Percentiles rank a stretch among this genome's conserved stretches.
Evolutionary conservation across 2,329 filamentous ascomycete species (phyloP).

Genomic region (Stachybotrys chlorohalonatus): DNA sequence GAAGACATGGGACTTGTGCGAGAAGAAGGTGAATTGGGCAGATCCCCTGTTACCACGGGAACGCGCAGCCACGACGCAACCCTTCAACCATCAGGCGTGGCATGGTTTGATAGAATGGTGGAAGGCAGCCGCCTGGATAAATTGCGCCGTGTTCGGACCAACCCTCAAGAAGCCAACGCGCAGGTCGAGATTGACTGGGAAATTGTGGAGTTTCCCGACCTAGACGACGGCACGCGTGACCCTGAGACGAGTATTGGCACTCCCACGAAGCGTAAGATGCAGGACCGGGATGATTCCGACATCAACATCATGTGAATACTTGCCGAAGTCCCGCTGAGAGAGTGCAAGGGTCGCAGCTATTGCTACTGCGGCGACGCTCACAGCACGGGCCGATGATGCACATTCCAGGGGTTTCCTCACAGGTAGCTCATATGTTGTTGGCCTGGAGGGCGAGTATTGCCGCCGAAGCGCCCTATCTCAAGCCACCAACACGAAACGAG

Average conservation of each 20-base stretch:
- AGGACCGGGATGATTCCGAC: constrained; percentile 25
- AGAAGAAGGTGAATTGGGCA: constrained; percentile 18
- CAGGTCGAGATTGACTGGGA: constrained; percentile 71
- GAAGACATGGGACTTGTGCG: constrained; percentile 69
- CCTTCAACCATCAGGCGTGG: constrained; percentile 54
- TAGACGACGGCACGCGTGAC: constrained; percentile 19
- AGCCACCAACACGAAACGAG: background rate
- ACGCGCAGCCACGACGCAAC: constrained; percentile 15
- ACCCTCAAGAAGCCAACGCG: constrained; percentile 48
- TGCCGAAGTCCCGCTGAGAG: background rate
- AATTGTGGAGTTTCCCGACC: constrained; percentile 58
- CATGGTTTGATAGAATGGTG: constrained; percentile 80
- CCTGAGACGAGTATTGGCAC: constrained; percentile 26
- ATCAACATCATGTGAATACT: background rate
- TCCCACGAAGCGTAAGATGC: constrained; percentile 44
- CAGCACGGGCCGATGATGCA: background rate
- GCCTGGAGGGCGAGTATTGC: background rate
- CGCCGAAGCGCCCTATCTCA: background rate
- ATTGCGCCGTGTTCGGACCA: constrained; percentile 52
- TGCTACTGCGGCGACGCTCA: background rate
- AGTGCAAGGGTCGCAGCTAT: background rate
- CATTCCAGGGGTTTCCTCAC: background rate
- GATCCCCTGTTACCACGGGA: constrained; percentile 5
- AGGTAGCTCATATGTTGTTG: background rate
- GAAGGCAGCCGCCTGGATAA: constrained; percentile 65